Base-by-base conservation (phyloP, 306 rosid genomes). In the Sechiopsis laciniata region DNA sequence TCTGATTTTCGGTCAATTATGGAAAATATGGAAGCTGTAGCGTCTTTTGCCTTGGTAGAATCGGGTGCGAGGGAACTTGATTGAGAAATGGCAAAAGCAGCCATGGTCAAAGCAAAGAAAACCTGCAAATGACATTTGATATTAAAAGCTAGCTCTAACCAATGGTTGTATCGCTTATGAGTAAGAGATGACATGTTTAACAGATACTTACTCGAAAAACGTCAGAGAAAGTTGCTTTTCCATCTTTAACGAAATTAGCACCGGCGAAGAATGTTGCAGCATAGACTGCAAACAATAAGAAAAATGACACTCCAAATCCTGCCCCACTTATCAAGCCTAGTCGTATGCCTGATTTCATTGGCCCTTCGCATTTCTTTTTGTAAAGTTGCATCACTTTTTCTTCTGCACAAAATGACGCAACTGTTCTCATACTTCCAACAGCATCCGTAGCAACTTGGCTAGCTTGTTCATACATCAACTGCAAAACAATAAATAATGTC, bases 381-480 rank as follows among this genome's bases (percentile, higher is more conserved):
- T 86, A 88, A 57, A 87, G 57, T 51, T 83, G 81, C 87, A 88
- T 86, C 83, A 91, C 87, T 80, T 87, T 89, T 78, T 87, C 91
- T 79, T 91, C 91, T 5, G 97, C 97, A 85, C 97, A 86, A 80
- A 89, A 89, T 61, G 96, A 79, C 13, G 97, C 85, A 74, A 91
- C 85, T 64, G 96, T 91, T 74, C 94, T 82, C 50, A 91, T 91
- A 74, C 89, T 89, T 55, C 96, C 91, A 6, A 86, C 96, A 6
- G 96, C 97, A 48, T 89, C 94, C 55, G 56, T 91, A 3, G 90
- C 96, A 14, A 87, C 81, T 73, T 91, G 87, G 75, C 96, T 91
- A n/a, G 97, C 96, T 69, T 85, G 96, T 81, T 89, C 97, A 21
- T 89, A 87, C 83, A 87, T 86, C 82, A 78, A 82, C 97, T 89